These are phyloP conservation scores for Diaporthe batatas DNA, from an alignment of 2,329 filamentous ascomycete species.

Conservation along the genomic window DNA sequence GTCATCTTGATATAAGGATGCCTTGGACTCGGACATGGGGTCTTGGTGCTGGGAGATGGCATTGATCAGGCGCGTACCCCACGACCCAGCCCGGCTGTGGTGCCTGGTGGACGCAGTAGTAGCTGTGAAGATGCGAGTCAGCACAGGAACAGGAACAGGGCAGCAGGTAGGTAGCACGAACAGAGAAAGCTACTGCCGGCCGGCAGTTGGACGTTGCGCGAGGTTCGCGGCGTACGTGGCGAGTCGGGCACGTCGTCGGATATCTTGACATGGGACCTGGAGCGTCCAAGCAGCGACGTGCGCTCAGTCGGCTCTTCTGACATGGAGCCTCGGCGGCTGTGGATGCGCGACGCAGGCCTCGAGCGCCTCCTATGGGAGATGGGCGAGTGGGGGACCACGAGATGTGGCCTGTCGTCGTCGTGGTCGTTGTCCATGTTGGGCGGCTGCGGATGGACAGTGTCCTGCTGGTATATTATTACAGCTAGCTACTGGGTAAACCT, in stretches of 20 bases:
- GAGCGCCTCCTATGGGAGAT: constrained; percentile 40
- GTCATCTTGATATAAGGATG: constrained; percentile 80
- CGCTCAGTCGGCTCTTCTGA: constrained; percentile 40
- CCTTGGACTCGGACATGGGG: constrained; percentile 73
- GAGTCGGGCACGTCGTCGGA: constrained; percentile 25
- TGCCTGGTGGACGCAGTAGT: constrained; percentile 58
- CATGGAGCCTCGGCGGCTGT: constrained; percentile 39
- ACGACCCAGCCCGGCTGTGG: constrained; percentile 71
- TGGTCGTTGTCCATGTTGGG: constrained; percentile 37
- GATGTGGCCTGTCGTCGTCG: constrained; percentile 32
- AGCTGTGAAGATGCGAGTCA: constrained; percentile 48
- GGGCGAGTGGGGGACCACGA: constrained; percentile 37
- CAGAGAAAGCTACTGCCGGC: constrained; percentile 38
- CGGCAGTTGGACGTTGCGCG: constrained; percentile 14
- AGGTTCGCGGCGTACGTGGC: constrained; percentile 30
- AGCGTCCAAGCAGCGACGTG: constrained; percentile 36
- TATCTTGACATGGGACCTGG: constrained; percentile 39
- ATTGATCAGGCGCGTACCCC: constrained; percentile 71
- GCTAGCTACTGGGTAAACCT: constrained; percentile 12
- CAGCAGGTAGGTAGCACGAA: constrained; percentile 39
- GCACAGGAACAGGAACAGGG: constrained; percentile 21
- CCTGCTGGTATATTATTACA: background rate
- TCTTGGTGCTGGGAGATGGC: constrained; percentile 71
- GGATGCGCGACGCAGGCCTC: constrained; percentile 40
- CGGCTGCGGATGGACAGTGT: background rate